These are phyloP conservation scores for Carex arenaria DNA, from an alignment of 202 grass and related monocot genomes.

Conservation along the genomic window DNA sequence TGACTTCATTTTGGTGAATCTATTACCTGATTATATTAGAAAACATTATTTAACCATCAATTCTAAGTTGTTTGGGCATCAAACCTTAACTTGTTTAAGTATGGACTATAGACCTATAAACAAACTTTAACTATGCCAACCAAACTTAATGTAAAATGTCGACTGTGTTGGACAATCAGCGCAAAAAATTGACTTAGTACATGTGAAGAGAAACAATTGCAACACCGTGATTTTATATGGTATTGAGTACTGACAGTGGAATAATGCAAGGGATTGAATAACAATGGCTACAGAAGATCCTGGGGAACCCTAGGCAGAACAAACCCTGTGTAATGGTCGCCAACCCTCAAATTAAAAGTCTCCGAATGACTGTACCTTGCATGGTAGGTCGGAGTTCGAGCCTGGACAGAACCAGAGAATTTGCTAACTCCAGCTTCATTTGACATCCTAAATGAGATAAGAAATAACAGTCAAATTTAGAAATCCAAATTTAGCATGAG, in stretches of 20 bases:
- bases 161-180: too few species aligned
- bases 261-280: neutral
- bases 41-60: too few species aligned
- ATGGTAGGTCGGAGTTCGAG: conserved; percentile 82
- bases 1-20: too few species aligned
- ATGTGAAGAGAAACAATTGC: neutral
- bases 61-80: too few species aligned
- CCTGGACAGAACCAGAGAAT: conserved; percentile 66
- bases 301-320: neutral
- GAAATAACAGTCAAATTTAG: neutral
- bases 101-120: too few species aligned
- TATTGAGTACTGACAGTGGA: neutral
- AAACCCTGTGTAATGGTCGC: neutral
- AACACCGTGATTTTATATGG: neutral
- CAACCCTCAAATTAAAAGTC: neutral
- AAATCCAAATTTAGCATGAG: neutral
- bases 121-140: too few species aligned
- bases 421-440: conserved; percentile 39
- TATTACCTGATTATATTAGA: too few species aligned
- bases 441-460: conserved; percentile 23
- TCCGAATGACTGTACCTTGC: conserved; percentile 57
- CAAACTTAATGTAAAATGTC: too few species aligned
- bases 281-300: neutral
- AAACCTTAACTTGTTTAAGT: too few species aligned
- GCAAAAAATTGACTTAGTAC: neutral